A percentile compares a stretch with the other conserved stretches of the same genome.
These are phyloP conservation scores for Penicillium hesseltinei DNA, from an alignment of 2,329 filamentous ascomycete genomes.

Conservation along the genomic window DNA sequence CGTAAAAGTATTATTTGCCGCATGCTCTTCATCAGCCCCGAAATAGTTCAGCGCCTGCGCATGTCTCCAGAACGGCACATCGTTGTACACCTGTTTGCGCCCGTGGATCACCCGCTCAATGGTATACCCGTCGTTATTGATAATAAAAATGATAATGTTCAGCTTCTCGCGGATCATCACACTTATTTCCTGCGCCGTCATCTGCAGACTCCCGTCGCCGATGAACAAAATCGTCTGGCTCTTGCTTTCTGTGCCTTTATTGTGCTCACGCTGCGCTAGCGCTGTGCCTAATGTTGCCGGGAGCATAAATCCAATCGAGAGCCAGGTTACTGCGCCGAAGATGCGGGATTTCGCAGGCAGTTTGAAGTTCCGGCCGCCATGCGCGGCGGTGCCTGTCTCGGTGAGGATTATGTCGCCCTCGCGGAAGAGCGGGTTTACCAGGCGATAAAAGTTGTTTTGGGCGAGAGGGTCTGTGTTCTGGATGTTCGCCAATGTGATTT, in stretches of 20 bases:
- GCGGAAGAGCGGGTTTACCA: slow-evolving; percentile 48
- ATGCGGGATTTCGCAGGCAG: slow-evolving; percentile 51
- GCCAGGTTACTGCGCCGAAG: slow-evolving; percentile 56
- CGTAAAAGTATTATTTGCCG: slow-evolving; percentile 41
- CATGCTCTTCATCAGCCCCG: slow-evolving; percentile 40
- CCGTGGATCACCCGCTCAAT: slow-evolving; percentile 60
- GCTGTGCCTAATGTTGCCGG: slow-evolving; percentile 57
- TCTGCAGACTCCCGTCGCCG: slow-evolving; percentile 64
- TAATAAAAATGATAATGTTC: slow-evolving; percentile 51
- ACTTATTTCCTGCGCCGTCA: slow-evolving; percentile 65
- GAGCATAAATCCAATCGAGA: slow-evolving; percentile 62
- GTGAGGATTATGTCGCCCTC: slow-evolving; percentile 57
- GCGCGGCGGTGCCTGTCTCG: slow-evolving; percentile 59
- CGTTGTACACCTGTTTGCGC: slow-evolving; percentile 54
- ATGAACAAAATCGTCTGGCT: slow-evolving; percentile 58
- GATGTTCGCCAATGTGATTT: slow-evolving; percentile 16
- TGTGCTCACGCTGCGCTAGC: slow-evolving; percentile 45
- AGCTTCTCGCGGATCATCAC: slow-evolving; percentile 59
- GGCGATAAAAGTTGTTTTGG: slow-evolving; percentile 51
- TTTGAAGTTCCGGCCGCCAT: slow-evolving; percentile 52
- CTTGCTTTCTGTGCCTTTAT: slow-evolving; percentile 22
- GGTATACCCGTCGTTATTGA: slow-evolving; percentile 61
- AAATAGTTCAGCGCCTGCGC: slow-evolving; percentile 51
- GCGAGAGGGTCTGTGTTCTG: slow-evolving; percentile 50
- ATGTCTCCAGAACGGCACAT: slow-evolving; percentile 54